These are phyloP conservation scores for Cladorrhinum samala DNA, from an alignment of 495 filamentous ascomycete genomes.

Conservation along the genomic window DNA sequence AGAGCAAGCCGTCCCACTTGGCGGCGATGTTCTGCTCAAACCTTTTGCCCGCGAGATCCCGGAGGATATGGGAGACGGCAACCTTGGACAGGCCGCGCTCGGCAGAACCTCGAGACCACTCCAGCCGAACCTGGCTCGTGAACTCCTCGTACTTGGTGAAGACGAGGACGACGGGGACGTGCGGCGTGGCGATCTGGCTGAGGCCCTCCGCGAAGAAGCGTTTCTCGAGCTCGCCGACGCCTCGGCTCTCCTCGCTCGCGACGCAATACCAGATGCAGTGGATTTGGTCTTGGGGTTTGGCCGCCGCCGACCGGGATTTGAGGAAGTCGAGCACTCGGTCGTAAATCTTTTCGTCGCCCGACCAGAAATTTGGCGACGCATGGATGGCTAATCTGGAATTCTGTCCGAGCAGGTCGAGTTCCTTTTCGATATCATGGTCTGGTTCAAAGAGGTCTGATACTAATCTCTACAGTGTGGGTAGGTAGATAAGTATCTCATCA, in stretches of 20 bases:
- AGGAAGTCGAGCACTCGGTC: slow-evolving; percentile 14
- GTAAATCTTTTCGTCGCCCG: slow-evolving; percentile 11
- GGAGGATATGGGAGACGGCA: slow-evolving; percentile 22
- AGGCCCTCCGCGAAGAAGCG: slow-evolving; percentile 17
- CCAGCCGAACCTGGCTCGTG: slow-evolving; percentile 17
- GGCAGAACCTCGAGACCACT: slow-evolving; percentile 17
- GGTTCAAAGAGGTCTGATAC: slow-evolving; percentile 16
- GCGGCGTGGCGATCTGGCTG: slow-evolving; percentile 2
- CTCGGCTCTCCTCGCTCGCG: slow-evolving; percentile 15
- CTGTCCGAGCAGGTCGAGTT: slow-evolving; percentile 20
- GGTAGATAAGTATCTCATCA: background rate
- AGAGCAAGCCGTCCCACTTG: slow-evolving; percentile 17
- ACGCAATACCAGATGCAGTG: slow-evolving; percentile 31
- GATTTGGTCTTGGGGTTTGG: slow-evolving; percentile 5
- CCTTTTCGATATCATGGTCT: slow-evolving; percentile 17
- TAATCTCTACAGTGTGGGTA: slow-evolving; percentile 10
- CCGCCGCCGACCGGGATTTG: background rate
- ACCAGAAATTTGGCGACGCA: slow-evolving; percentile 20
- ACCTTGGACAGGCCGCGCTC: slow-evolving; percentile 21
- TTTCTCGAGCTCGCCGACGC: slow-evolving; percentile 12
- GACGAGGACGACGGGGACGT: slow-evolving; percentile 17
- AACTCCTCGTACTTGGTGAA: slow-evolving; percentile 31
- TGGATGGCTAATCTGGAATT: slow-evolving; percentile 21
- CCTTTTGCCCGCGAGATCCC: slow-evolving; percentile 17
- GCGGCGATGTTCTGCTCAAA: slow-evolving; percentile 19